Evolutionary conservation across 352 stramenopile species (phyloP).

Genomic region (Lagenidium giganteum): DNA sequence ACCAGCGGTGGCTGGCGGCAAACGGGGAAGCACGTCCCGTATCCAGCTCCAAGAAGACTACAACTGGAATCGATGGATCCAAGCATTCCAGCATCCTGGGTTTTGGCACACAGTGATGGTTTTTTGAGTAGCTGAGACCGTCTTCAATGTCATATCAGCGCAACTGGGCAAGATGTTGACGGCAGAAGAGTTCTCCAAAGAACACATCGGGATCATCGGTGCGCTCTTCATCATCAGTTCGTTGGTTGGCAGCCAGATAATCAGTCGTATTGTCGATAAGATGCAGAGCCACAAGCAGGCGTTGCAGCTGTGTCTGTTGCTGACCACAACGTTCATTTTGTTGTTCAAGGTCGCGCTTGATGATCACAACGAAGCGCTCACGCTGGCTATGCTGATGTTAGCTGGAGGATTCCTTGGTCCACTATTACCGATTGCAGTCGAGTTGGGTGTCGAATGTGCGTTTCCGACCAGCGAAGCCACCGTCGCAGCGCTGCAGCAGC

Average conservation of each 20-base stretch:
- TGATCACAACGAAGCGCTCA: constrained; percentile 23
- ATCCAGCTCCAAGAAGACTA: constrained; percentile 53
- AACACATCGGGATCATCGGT: constrained; percentile 49
- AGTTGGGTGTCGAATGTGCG: constrained; percentile 56
- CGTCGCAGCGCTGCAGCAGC: constrained; percentile 59
- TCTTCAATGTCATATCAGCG: constrained; percentile 59
- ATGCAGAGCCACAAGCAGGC: constrained; percentile 50
- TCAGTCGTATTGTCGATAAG: constrained; percentile 49
- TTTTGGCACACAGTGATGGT: constrained; percentile 53
- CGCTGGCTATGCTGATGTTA: constrained; percentile 29
- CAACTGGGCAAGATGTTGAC: constrained; percentile 56
- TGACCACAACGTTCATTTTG: constrained; percentile 29
- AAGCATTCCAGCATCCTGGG: constrained; percentile 41
- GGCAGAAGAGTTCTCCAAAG: constrained; percentile 46
- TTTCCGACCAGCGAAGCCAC: constrained; percentile 67
- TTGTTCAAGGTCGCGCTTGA: constrained; percentile 33
- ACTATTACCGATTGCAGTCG: constrained; percentile 50
- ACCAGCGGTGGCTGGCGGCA: constrained; percentile 3
- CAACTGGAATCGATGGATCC: constrained; percentile 55
- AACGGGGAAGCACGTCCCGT: constrained; percentile 30
- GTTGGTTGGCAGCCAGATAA: constrained; percentile 54
- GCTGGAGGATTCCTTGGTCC: constrained; percentile 42
- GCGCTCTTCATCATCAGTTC: constrained; percentile 56
- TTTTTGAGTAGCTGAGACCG: constrained; percentile 54
- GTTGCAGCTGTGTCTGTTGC: constrained; percentile 38